Conservation (phyloP, 768 basidiomycete genomes). For the Phanerochaete sordida region DNA sequence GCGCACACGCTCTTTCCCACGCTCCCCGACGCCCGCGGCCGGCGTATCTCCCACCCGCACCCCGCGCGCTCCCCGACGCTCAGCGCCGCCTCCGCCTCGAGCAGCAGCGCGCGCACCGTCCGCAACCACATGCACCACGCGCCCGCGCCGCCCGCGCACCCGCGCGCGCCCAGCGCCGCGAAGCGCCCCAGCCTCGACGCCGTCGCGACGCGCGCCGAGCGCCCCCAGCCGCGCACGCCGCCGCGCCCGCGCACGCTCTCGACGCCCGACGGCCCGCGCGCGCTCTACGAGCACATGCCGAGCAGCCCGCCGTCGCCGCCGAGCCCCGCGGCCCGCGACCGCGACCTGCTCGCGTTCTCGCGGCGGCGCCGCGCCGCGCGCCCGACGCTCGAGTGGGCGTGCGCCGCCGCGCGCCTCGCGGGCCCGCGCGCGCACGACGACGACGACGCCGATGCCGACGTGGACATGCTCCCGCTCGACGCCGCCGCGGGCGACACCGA, state of each 20-base stretch:
- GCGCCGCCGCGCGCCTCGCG: constrained; percentile 29
- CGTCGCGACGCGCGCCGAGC: constrained; percentile 30
- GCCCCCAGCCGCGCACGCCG: constrained; percentile 20
- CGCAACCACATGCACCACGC: not conserved
- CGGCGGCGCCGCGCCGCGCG: constrained; percentile 17
- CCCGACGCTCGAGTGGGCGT: constrained; percentile 36
- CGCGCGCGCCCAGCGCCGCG: not conserved
- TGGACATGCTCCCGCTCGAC: constrained; percentile 19
- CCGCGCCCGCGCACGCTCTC: constrained; percentile 9
- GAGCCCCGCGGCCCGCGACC: constrained; percentile 16
- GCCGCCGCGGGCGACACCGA: constrained; percentile 49
- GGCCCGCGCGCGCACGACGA: constrained; percentile 5
- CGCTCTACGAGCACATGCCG: constrained; percentile 29
- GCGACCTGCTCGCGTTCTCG: constrained; percentile 22
- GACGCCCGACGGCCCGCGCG: constrained; percentile 13
- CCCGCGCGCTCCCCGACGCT: constrained; percentile 1
- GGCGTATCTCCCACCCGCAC: not conserved
- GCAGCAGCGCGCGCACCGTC: constrained; percentile 5
- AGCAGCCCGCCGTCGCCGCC: constrained; percentile 24
- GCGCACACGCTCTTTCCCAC: constrained; percentile 2
- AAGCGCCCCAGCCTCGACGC: constrained; percentile 29
- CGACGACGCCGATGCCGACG: constrained; percentile 7
- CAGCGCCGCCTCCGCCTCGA: not conserved
- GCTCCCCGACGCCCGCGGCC: not conserved
- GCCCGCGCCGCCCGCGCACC: constrained; percentile 1